phyloP scores from a whole-genome alignment of 1,139 yeast species.

The Kodamaea ohmeri region DNA sequence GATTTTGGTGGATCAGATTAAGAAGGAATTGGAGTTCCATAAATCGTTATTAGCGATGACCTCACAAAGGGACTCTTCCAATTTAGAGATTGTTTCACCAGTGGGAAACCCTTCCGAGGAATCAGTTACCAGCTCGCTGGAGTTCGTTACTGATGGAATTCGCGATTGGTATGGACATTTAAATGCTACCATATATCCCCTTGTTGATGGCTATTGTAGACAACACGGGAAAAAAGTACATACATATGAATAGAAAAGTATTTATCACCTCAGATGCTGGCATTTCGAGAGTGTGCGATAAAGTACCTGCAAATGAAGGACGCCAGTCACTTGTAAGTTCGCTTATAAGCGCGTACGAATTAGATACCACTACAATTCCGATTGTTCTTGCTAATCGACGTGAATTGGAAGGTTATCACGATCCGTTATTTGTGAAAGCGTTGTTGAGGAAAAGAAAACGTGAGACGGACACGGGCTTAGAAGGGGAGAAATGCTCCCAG shows the following conservation, averaged over 20 bases:
- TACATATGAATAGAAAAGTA: conserved; percentile 16
- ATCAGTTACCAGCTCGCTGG: conserved; percentile 1
- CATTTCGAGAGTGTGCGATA: conserved; percentile 33
- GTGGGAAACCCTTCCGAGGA: not conserved
- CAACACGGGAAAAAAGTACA: conserved; percentile 5
- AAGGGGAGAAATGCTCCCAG: too few relatives aligned
- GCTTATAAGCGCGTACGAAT: conserved; percentile 41
- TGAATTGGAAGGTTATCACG: conserved; percentile 41
- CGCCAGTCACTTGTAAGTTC: conserved; percentile 47
- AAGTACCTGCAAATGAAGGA: conserved; percentile 51
- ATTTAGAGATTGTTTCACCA: not conserved
- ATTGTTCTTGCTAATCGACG: conserved; percentile 22
- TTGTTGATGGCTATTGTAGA: conserved; percentile 8
- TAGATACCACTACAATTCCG: conserved; percentile 25
- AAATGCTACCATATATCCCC: conserved; percentile 9
- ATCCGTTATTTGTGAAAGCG: conserved; percentile 31
- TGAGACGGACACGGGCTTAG: too few relatives aligned
- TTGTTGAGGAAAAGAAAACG: conserved; percentile 25
- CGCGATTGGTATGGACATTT: conserved; percentile 22
- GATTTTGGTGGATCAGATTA: conserved; percentile 22
- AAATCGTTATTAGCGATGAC: conserved; percentile 11
- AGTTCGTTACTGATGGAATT: conserved; percentile 20
- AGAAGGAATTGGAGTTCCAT: conserved; percentile 18
- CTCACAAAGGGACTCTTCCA: not conserved
- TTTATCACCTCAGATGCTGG: conserved; percentile 22